phyloP scores from a whole-genome alignment of 2,329 filamentous ascomycete genomes.

The Fusarium liriodendri region DNA sequence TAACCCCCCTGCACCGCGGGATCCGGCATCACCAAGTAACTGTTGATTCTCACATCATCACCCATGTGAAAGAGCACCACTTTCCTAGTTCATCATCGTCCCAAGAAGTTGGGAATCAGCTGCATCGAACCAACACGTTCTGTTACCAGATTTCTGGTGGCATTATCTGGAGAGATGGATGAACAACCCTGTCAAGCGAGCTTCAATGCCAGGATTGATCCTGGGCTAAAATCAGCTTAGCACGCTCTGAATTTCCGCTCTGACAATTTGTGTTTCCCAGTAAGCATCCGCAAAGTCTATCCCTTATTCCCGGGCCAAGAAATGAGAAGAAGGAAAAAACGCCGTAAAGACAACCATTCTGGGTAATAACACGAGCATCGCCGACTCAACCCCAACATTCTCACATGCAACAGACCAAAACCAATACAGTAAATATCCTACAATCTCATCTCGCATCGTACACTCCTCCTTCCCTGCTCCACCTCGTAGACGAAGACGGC shows the following conservation, averaged over 20 bases:
- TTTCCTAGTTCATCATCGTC: not conserved
- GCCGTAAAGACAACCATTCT: not conserved
- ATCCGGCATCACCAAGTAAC: not conserved
- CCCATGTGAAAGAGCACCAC: not conserved
- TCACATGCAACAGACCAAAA: not conserved
- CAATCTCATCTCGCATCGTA: not conserved
- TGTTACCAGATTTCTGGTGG: not conserved
- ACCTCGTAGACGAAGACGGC: not conserved
- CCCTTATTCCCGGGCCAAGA: not conserved
- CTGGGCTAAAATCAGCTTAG: not conserved
- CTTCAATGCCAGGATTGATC: not conserved
- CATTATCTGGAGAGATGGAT: not conserved
- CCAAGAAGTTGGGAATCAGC: not conserved
- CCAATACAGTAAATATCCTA: not conserved
- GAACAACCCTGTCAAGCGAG: not conserved
- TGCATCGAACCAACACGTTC: not conserved
- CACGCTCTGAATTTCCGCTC: not conserved
- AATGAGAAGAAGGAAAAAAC: not conserved
- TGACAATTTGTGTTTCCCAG: not conserved
- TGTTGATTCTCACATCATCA: not conserved
- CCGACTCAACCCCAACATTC: not conserved
- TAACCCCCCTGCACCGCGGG: not conserved
- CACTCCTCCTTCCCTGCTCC: not conserved
- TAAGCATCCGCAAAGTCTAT: not conserved
- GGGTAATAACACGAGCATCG: not conserved